Percentiles rank a stretch among this genome's conserved stretches.
phyloP scores from a whole-genome alignment of 1,139 yeast genomes.

The Hanseniaspora sp. region DNA sequence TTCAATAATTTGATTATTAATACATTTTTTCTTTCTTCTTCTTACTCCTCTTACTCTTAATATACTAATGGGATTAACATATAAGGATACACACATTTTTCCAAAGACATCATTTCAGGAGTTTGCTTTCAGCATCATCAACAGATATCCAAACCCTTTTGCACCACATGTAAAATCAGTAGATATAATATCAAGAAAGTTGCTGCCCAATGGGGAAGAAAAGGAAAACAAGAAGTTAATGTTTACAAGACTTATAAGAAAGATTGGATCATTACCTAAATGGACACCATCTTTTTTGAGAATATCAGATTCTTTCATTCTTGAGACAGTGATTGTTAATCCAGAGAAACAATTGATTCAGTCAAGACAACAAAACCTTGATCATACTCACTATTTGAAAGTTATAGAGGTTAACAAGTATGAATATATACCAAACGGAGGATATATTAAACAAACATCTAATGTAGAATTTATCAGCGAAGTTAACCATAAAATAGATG shows the following conservation, averaged over 20 bases:
- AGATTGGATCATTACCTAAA: conserved; percentile 69
- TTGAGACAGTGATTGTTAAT: conserved; percentile 70
- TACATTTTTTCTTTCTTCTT: not conserved
- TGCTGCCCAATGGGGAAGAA: conserved; percentile 2
- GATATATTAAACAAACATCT: not conserved
- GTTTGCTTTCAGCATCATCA: conserved; percentile 67
- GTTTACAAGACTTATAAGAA: conserved; percentile 65
- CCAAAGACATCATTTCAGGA: conserved; percentile 54
- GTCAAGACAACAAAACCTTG: conserved; percentile 75
- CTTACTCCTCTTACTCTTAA: not conserved
- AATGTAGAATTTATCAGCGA: conserved; percentile 8
- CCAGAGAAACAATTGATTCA: conserved; percentile 45
- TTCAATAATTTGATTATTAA: not conserved
- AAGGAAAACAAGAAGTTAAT: conserved; percentile 25
- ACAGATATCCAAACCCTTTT: conserved; percentile 82
- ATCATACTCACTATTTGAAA: conserved; percentile 66
- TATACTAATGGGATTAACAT: conserved; percentile 53
- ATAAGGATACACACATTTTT: conserved; percentile 45
- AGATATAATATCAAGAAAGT: conserved; percentile 42
- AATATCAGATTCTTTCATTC: conserved; percentile 67
- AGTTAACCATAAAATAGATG: not conserved
- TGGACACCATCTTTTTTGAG: conserved; percentile 72
- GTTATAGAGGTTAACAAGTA: conserved; percentile 70
- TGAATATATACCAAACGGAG: conserved; percentile 24
- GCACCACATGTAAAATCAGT: conserved; percentile 79